Evolutionary conservation across 176 grass and related monocot genomes (phyloP), one percentile per base, ranked within the genome.

Genomic region (Poa pratensis): DNA sequence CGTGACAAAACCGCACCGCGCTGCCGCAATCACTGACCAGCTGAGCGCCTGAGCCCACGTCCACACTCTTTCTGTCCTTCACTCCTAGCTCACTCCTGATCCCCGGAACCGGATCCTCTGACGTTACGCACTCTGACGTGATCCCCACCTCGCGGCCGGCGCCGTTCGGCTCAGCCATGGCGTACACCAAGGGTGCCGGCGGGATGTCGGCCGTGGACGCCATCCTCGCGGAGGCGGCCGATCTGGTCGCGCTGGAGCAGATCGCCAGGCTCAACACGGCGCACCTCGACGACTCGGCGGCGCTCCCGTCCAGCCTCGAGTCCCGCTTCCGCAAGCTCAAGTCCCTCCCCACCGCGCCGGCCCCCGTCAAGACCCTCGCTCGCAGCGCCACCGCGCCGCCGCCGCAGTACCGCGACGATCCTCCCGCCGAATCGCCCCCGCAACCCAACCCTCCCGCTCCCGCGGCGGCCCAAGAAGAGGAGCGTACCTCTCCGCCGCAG

Each of bases 311-410:
- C 78, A 73, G 55, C 78, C 88, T 97, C 75, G 89, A 97, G 84
- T 79, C 91, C 54, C 90, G 96, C 16, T 99, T 94, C 90, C 86
- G 88, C 75, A 96, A 95, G 88, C 93, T 99, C 84, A 99, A 99
- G 37, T 96, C 91, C 39, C 86, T 96, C 43, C 96, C 90, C 23
- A 9, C 85, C 10, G 1, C 86, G 49, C 7, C 69, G 1, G 54
- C 64, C 3, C 50, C 76, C 51, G 54, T 49, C 40, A 71, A 24
- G 68, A 17, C 50, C 52, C 63, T 90, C 11, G 27, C 12, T 6
- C 84, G 79, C n/a, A 78, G 75, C 69, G 24, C 9, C 75, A 93
- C 78, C 55, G 77, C 76, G 45, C 86, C 88, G 45, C 86, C 85
- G 82, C 69, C 76, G 20, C 61, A 13, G 70, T 52, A 18, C 54